phyloP scores from a whole-genome alignment of 108 stramenopile species.

The Cyclotella kingstonii region DNA sequence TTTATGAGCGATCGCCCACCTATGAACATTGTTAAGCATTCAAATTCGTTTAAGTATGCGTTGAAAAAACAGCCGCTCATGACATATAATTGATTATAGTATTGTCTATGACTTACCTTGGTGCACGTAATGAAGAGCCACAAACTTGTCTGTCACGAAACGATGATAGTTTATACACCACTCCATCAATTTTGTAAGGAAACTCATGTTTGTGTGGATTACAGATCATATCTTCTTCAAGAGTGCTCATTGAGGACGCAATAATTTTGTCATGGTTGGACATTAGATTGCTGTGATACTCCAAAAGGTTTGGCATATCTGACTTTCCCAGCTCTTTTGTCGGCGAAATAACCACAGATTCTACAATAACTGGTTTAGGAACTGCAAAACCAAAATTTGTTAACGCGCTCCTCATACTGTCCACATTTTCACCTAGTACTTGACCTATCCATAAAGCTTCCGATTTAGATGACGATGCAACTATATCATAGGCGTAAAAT shows the following conservation, averaged over 20 bases:
- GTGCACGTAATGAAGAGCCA: constrained; percentile 75
- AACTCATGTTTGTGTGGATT: constrained; percentile 14
- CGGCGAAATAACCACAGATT: constrained; percentile 25
- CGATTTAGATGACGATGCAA: constrained; percentile 3
- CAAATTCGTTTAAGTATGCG: no score
- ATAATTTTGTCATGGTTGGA: constrained; percentile 34
- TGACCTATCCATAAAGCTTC: neutral
- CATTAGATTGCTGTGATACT: constrained; percentile 53
- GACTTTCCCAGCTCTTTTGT: constrained; percentile 18
- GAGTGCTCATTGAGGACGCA: constrained; percentile 4
- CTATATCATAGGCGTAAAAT: constrained; percentile 91
- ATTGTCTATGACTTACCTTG: no score
- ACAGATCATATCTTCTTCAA: neutral
- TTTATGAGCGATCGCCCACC: constrained; percentile 94
- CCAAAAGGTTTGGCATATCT: constrained; percentile 38
- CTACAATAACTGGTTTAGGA: constrained; percentile 48
- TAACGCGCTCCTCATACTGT: constrained; percentile 43
- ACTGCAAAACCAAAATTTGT: constrained; percentile 59
- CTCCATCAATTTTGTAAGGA: constrained; percentile 88
- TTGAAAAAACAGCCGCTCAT: no score
- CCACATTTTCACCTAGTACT: constrained; percentile 23
- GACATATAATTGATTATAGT: no score
- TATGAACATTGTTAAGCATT: no score
- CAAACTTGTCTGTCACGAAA: constrained; percentile 41
- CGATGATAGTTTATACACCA: constrained; percentile 87